A percentile compares a stretch with the other conserved stretches of the same genome.
Evolutionary conservation across 1,284 basidiomycete genomes (phyloP).

Genomic region (Malassezia slooffiae): DNA sequence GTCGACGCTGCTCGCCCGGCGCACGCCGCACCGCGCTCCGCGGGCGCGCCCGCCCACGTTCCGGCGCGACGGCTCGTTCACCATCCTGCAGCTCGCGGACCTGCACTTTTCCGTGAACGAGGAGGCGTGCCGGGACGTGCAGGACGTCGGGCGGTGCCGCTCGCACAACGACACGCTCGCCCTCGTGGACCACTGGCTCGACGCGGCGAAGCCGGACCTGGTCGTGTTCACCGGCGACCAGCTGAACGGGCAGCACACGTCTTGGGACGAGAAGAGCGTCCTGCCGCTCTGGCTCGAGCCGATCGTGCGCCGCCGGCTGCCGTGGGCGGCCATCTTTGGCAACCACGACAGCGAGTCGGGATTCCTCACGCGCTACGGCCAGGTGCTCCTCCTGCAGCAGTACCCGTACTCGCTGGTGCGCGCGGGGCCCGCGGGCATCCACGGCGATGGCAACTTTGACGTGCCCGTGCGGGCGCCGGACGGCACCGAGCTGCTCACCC

Average conservation of each 20-base stretch:
- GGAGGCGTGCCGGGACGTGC: constrained; percentile 30
- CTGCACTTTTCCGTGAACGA: constrained; percentile 34
- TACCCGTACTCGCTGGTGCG: constrained; percentile 71
- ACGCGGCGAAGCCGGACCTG: constrained; percentile 73
- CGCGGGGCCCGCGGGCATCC: constrained; percentile 63
- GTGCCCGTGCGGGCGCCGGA: constrained; percentile 15
- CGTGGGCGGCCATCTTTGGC: constrained; percentile 78
- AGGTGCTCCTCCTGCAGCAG: constrained; percentile 60
- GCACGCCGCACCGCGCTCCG: constrained; percentile 18
- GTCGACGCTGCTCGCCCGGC: constrained; percentile 18
- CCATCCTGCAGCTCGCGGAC: constrained; percentile 41
- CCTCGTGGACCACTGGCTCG: constrained; percentile 45
- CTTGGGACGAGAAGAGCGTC: constrained; percentile 74
- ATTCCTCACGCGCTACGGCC: constrained; percentile 42
- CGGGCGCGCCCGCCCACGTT: constrained; percentile 18
- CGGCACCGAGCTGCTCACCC: constrained; percentile 60
- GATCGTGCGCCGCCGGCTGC: constrained; percentile 63
- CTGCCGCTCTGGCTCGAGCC: constrained; percentile 73
- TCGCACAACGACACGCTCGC: constrained; percentile 29
- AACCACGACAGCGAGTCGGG: constrained; percentile 56
- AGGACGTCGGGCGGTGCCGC: constrained; percentile 13
- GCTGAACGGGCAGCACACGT: constrained; percentile 58
- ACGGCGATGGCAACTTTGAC: constrained; percentile 39
- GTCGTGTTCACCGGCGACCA: constrained; percentile 55
- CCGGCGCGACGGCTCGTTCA: constrained; percentile 30